Base-by-base conservation (phyloP, 176 grass and related monocot species). In the Triticum timopheevii region DNA sequence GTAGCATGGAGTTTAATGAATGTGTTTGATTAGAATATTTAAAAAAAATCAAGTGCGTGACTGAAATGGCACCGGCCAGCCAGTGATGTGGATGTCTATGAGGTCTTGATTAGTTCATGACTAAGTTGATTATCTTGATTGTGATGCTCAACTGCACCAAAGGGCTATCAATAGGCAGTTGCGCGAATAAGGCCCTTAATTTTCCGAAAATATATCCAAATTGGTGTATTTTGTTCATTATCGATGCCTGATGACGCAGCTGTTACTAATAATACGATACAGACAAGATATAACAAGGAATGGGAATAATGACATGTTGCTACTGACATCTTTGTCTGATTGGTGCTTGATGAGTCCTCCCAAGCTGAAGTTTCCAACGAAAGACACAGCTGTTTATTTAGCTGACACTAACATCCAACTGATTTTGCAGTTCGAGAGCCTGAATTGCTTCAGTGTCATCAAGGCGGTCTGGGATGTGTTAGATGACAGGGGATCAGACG, bases 371-470 rank as follows among this genome's bases (percentile, higher is more conserved):
- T 61, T 22, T 62, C 42, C 39, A 73, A 24, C 42, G 12, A 42
- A 72, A 44, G 13, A 22, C 4, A 11, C 1, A 10, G 12, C 31
- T 69, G 31, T 80, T 85, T 66, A 28, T 83, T 80, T 42, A 17
- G 83, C 35, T 47, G 40, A 65, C 10, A 31, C 56, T 59, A 74
- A 13, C 66, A 79, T 34, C 34, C 34, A 34, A 34, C 34, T 34
- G 34, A 34, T 73, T 31, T 90, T 79, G 81, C 87, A 98, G 96
- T 92, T 88, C 25, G 96, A 94, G 80, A 98, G 96, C 76, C n/a
- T 88, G 45, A 98, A 98, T 59, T 98, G 93, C 85, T 95, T 91
- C 10, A 42, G 10, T 42, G 40, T 42, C 40, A 42, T 42, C 40
- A 42, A 42, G 40, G 10, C 40, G 40, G 40, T 42, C 40, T 42